A percentile compares a stretch with the other conserved stretches of the same genome.
phyloP scores from a whole-genome alignment of 805 yeast species.

The Naumovozyma dairenensis region DNA sequence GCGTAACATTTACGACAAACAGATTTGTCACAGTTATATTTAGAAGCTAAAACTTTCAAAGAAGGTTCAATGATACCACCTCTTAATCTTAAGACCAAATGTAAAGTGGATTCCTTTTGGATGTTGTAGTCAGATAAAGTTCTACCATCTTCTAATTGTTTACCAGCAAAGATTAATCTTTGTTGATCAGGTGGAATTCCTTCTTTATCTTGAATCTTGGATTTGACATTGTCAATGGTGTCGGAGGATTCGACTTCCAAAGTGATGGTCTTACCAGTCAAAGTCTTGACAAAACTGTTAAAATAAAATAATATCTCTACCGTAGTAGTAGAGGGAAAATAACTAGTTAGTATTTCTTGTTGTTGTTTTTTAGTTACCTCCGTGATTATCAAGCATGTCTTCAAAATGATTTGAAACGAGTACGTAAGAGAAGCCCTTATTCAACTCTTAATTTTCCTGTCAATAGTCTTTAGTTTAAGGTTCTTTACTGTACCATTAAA shows the following conservation, averaged over 20 bases:
- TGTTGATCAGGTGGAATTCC: constrained; percentile 68
- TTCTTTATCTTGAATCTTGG: constrained; percentile 67
- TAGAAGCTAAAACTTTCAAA: constrained; percentile 92
- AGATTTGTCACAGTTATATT: constrained; percentile 97
- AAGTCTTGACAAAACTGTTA: constrained; percentile 81
- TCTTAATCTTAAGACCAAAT: constrained; percentile 64
- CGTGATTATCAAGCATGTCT: too few species aligned
- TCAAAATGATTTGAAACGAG: too few species aligned
- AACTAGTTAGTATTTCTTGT: too few species aligned
- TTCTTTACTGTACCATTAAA: too few species aligned
- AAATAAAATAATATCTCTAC: constrained; percentile 1
- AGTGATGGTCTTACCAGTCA: constrained; percentile 96
- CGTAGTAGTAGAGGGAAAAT: too few species aligned
- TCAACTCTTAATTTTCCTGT: too few species aligned
- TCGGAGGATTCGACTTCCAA: constrained; percentile 95
- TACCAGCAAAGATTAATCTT: constrained; percentile 61
- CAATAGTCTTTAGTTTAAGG: too few species aligned
- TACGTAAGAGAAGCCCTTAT: too few species aligned
- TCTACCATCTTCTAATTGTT: constrained; percentile 64
- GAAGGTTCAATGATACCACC: constrained; percentile 93
- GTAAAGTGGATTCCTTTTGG: constrained; percentile 61
- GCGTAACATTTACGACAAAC: constrained; percentile 99
- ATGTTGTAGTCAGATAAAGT: constrained; percentile 63
- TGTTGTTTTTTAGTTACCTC: too few species aligned
- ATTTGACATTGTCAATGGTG: constrained; percentile 95